These are phyloP conservation scores for Dactylella cylindrospora DNA, from an alignment of 2,329 filamentous ascomycete genomes.

Conservation along the genomic window DNA sequence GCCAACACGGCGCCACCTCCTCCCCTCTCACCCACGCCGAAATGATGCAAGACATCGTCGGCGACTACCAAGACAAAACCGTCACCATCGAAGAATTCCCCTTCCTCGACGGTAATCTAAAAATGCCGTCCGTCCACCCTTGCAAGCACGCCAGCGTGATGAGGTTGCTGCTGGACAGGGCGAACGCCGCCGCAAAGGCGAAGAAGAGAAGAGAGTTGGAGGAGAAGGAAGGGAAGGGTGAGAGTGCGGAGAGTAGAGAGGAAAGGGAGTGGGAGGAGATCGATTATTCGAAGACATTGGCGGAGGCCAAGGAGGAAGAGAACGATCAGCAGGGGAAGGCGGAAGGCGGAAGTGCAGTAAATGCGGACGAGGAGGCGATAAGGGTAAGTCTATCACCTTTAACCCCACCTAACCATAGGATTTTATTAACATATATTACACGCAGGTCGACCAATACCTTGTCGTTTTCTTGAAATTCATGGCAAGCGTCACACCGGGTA, in stretches of 20 bases:
- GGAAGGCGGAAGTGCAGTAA: slow-evolving; percentile 21
- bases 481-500: slow-evolving; percentile 88
- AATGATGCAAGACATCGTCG: slow-evolving; percentile 97
- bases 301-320: slow-evolving; percentile 38
- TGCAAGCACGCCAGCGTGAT: slow-evolving; percentile 98
- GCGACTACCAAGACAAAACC: slow-evolving; percentile 97
- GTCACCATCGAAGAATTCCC: slow-evolving; percentile 97
- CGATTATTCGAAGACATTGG: slow-evolving; percentile 49
- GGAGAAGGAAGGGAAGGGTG: slow-evolving; percentile 40
- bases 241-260: slow-evolving; percentile 52
- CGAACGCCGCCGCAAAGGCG: slow-evolving; percentile 87
- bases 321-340: slow-evolving; percentile 36
- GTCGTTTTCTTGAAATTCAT: slow-evolving; percentile 87
- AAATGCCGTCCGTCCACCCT: slow-evolving; percentile 95
- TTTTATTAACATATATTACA: slow-evolving; percentile 60
- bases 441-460: slow-evolving; percentile 83
- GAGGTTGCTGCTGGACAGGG: slow-evolving; percentile 94
- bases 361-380: slow-evolving; percentile 38
- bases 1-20: slow-evolving; percentile 67
- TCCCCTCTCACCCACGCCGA: slow-evolving; percentile 79
- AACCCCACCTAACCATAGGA: neutral
- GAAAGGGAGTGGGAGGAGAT: slow-evolving; percentile 68
- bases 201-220: slow-evolving; percentile 56
- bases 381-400: slow-evolving; percentile 11
- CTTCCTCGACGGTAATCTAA: slow-evolving; percentile 85